Conservation (phyloP, 2,329 filamentous ascomycete genomes). For the Hortaea sp. region DNA sequence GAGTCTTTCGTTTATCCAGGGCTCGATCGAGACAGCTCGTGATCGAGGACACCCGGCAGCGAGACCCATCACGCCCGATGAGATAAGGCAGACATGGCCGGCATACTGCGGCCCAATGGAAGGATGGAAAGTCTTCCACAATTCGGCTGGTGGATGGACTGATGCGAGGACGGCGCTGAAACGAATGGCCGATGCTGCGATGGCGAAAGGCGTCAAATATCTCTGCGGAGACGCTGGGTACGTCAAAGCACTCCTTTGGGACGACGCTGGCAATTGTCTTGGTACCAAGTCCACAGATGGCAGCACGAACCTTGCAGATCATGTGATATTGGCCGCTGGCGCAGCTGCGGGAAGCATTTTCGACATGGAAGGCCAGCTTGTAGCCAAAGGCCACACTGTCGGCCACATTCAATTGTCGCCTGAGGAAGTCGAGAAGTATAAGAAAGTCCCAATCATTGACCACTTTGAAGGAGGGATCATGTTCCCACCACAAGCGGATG, state of each 20-base stretch:
- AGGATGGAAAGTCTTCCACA: constrained; percentile 16
- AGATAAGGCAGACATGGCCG: constrained; percentile 8
- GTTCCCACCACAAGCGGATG: constrained; percentile 14
- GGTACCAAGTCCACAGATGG: constrained; percentile 7
- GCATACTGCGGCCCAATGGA: constrained; percentile 8
- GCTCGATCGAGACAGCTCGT: constrained; percentile 5
- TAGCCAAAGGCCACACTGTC: constrained; percentile 15
- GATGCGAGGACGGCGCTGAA: constrained; percentile 8
- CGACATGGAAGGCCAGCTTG: constrained; percentile 13
- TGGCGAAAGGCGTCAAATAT: constrained; percentile 9
- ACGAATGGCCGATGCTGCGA: constrained; percentile 7
- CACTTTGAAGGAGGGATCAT: constrained; percentile 16
- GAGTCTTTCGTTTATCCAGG: constrained; percentile 6
- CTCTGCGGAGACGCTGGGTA: constrained; percentile 9
- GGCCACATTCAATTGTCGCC: constrained; percentile 21
- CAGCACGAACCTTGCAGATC: constrained; percentile 7
- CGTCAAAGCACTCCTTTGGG: constrained; percentile 6
- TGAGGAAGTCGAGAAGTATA: constrained; percentile 19
- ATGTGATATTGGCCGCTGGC: constrained; percentile 10
- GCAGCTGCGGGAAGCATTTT: constrained; percentile 8
- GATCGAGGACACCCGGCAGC: constrained; percentile 6
- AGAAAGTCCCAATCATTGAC: constrained; percentile 16
- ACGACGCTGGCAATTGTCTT: constrained; percentile 1
- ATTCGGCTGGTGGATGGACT: constrained; percentile 15
- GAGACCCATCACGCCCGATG: constrained; percentile 1